A percentile compares a stretch with the other conserved stretches of the same genome.
Evolutionary conservation across 768 basidiomycete species (phyloP).

Genomic region (Tricholomella constricta): DNA sequence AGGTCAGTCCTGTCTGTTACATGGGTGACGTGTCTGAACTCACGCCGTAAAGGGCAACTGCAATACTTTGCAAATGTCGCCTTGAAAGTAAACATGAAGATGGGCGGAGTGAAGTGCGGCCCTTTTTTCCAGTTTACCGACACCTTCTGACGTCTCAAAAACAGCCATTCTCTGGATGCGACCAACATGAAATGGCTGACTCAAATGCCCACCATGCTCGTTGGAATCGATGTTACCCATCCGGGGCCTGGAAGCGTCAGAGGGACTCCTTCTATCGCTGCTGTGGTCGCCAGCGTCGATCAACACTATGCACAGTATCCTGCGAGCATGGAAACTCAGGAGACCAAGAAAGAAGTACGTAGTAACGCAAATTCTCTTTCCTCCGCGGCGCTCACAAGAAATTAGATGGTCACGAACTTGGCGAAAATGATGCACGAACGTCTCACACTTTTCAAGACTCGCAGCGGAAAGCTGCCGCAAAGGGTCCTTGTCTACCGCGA

Average conservation of each 20-base stretch:
- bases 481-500: conserved; percentile 78
- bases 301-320: conserved; percentile 67
- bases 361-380: neutral
- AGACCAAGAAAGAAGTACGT: conserved; percentile 72
- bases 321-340: conserved; percentile 71
- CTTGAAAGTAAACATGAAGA: conserved; percentile 81
- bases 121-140: conserved; percentile 3
- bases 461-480: conserved; percentile 56
- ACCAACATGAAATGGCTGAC: conserved; percentile 62
- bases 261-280: conserved; percentile 81
- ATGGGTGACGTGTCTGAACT: conserved; percentile 24
- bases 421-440: conserved; percentile 68
- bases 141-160: neutral
- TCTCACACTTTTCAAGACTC: conserved; percentile 49
- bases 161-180: conserved; percentile 48
- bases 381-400: neutral
- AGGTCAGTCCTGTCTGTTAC: conserved; percentile 37
- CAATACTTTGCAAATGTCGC: conserved; percentile 83
- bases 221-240: conserved; percentile 84
- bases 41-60: conserved; percentile 47
- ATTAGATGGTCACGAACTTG: conserved; percentile 75
- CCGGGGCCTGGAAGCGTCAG: conserved; percentile 73
- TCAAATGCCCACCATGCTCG: conserved; percentile 69
- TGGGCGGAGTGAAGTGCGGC: conserved; percentile 74
- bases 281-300: conserved; percentile 81